Percentiles rank a stretch among this genome's conserved stretches.
phyloP scores from a whole-genome alignment of 169 alveolate genomes.

The Plasmodium coatneyi region DNA sequence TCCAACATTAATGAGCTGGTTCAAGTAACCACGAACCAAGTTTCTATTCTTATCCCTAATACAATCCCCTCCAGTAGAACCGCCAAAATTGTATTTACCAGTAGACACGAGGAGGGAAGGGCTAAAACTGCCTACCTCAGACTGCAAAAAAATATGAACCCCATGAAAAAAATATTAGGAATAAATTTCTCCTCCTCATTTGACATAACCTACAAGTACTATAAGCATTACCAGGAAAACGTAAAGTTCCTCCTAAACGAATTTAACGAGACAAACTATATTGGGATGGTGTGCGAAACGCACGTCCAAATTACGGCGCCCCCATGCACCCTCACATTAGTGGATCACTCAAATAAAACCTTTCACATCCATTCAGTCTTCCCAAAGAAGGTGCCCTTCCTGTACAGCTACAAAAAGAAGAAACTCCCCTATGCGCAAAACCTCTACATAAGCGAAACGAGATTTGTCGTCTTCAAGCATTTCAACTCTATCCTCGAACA shows the following conservation, averaged over 20 bases:
- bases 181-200: slow-evolving; percentile 21
- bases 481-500: slow-evolving; percentile 4
- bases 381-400: background rate
- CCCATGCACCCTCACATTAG: slow-evolving; percentile 2
- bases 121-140: slow-evolving; percentile 8
- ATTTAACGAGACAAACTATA: slow-evolving; percentile 30
- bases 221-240: slow-evolving; percentile 12
- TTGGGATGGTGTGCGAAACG: slow-evolving; percentile 53
- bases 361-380: background rate
- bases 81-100: slow-evolving; percentile 24
- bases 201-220: slow-evolving; percentile 37
- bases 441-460: slow-evolving; percentile 9
- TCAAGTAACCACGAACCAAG: background rate
- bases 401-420: background rate
- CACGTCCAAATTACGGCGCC: background rate
- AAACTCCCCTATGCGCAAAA: background rate
- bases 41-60: background rate
- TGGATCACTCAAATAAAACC: background rate
- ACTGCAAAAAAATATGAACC: slow-evolving; percentile 5
- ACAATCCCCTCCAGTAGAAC: slow-evolving; percentile 12
- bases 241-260: slow-evolving; percentile 18
- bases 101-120: background rate
- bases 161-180: slow-evolving; percentile 15
- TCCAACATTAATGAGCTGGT: background rate
- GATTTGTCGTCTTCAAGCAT: slow-evolving; percentile 28